phyloP scores from a whole-genome alignment of 441 rosid genomes.

The Arabidopsis hybrid region DNA sequence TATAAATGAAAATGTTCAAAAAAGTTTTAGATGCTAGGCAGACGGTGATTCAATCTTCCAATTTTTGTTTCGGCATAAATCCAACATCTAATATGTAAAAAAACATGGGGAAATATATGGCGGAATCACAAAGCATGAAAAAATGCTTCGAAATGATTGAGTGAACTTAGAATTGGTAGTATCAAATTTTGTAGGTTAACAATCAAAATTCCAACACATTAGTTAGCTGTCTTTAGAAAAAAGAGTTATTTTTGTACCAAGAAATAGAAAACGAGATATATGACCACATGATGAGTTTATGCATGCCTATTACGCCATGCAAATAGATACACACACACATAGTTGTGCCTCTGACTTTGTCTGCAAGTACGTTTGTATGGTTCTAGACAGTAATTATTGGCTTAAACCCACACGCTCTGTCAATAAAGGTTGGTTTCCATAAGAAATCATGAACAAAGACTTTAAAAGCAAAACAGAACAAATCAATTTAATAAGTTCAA shows the following conservation, averaged over 20 bases:
- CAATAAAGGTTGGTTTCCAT: conserved; percentile 17
- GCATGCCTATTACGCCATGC: conserved; percentile 40
- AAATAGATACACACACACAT: conserved; percentile 12
- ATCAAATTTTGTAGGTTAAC: neutral
- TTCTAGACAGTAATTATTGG: conserved; percentile 33
- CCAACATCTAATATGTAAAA: neutral
- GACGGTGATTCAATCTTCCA: neutral
- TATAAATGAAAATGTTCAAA: neutral
- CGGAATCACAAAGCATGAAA: neutral
- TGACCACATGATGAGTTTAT: conserved; percentile 26
- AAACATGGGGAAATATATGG: neutral
- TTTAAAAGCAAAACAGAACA: conserved; percentile 17
- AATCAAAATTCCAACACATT: neutral
- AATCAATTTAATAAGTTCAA: conserved; percentile 7
- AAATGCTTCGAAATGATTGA: neutral
- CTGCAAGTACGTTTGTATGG: conserved; percentile 29
- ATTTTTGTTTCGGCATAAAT: neutral
- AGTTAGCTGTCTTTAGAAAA: neutral
- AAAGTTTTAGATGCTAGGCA: neutral
- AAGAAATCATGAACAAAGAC: conserved; percentile 19
- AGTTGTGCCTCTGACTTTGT: conserved; percentile 28
- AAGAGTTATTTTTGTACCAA: neutral
- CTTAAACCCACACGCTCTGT: conserved; percentile 33
- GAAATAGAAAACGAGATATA: neutral
- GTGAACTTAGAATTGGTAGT: neutral